phyloP scores from a whole-genome alignment of 805 yeast species.

The Ogataea pilisensis region DNA sequence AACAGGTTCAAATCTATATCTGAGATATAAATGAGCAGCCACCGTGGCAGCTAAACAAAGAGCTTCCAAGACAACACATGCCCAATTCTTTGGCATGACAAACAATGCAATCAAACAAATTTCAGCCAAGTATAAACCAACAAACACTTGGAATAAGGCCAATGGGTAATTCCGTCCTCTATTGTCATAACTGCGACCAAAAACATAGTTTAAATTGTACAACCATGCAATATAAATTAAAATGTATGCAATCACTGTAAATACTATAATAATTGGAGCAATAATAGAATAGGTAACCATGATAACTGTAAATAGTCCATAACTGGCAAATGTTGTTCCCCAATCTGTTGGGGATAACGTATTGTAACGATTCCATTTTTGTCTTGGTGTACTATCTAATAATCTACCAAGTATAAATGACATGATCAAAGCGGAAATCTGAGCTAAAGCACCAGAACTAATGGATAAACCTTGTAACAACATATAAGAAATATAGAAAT shows the following conservation, averaged over 20 bases:
- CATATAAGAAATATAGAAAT: slow-evolving; percentile 82
- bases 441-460: slow-evolving; percentile 74
- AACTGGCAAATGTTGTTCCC: slow-evolving; percentile 79
- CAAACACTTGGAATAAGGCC: slow-evolving; percentile 69
- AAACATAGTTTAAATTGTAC: slow-evolving; percentile 62
- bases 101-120: slow-evolving; percentile 66
- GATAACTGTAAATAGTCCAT: slow-evolving; percentile 71
- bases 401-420: slow-evolving; percentile 66
- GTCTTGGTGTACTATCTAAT: slow-evolving; percentile 85
- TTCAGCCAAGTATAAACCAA: slow-evolving; percentile 68
- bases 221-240: slow-evolving; percentile 58
- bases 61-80: slow-evolving; percentile 66
- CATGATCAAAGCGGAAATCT: slow-evolving; percentile 67
- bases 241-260: slow-evolving; percentile 54
- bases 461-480: slow-evolving; percentile 75
- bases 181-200: slow-evolving; percentile 53
- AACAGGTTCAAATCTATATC: slow-evolving; percentile 56
- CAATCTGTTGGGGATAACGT: slow-evolving; percentile 64
- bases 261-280: slow-evolving; percentile 67
- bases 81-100: slow-evolving; percentile 77
- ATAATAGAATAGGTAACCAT: slow-evolving; percentile 74
- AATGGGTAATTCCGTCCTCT: slow-evolving; percentile 73
- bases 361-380: slow-evolving; percentile 78
- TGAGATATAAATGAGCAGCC: slow-evolving; percentile 53
- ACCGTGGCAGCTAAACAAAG: slow-evolving; percentile 57